phyloP scores from a whole-genome alignment of 345 rosid genomes.

The Gossypium mustelinum region DNA sequence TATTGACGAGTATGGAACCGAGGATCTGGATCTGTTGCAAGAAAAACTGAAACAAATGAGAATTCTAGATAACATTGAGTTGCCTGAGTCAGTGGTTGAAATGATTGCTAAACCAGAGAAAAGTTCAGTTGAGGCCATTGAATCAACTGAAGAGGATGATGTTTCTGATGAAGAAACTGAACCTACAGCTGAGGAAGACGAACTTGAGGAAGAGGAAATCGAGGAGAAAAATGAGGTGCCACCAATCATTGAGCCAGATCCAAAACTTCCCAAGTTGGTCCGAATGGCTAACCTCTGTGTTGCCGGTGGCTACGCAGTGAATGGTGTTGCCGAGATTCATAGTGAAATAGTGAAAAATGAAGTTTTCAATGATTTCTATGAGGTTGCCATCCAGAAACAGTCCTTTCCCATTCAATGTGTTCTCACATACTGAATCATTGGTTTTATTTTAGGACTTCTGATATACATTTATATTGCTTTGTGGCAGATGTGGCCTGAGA shows the following conservation, averaged over 20 bases:
- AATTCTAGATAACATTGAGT: constrained; percentile 61
- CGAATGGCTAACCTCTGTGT: constrained; percentile 67
- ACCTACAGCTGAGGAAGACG: background rate
- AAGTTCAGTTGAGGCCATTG: constrained; percentile 16
- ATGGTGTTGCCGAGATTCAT: constrained; percentile 79
- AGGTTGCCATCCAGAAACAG: constrained; percentile 29
- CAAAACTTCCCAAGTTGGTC: constrained; percentile 42
- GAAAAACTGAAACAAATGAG: constrained; percentile 66
- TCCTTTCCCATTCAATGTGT: background rate
- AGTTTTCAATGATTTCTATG: constrained; percentile 58
- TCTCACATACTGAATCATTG: background rate
- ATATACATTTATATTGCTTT: background rate
- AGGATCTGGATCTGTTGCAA: constrained; percentile 45
- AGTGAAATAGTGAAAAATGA: constrained; percentile 68
- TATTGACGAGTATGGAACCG: constrained; percentile 53
- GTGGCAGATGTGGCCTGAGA: constrained; percentile 66
- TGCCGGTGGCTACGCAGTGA: constrained; percentile 58
- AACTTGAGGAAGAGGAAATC: constrained; percentile 14
- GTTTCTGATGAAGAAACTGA: constrained; percentile 15
- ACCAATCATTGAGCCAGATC: constrained; percentile 26
- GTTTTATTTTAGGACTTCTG: background rate
- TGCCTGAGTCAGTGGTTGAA: constrained; percentile 54
- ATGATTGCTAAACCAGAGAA: constrained; percentile 48
- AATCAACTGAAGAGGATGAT: constrained; percentile 28
- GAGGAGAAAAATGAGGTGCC: constrained; percentile 39